These are phyloP conservation scores for Gracilaria vermiculophylla DNA, from an alignment of 23 red algal species.

Conservation along the genomic window DNA sequence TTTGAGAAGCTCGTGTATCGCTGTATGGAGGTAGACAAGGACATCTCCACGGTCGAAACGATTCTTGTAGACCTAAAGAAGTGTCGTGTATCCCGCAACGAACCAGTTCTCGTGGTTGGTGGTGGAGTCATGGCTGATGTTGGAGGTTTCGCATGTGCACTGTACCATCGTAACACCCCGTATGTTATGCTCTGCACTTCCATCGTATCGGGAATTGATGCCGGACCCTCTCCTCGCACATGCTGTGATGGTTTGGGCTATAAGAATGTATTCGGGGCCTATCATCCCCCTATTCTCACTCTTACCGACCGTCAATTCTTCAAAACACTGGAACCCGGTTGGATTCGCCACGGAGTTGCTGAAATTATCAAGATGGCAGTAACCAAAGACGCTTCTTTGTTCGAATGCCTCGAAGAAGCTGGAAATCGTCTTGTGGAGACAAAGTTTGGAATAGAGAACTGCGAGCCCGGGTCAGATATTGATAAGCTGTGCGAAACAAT, in stretches of 20 bases:
- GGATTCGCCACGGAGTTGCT: slow-evolving; percentile 80
- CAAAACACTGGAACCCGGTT: slow-evolving; percentile 64
- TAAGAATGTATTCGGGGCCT: slow-evolving; percentile 81
- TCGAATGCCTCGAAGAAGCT: slow-evolving; percentile 49
- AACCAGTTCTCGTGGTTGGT: slow-evolving; percentile 71
- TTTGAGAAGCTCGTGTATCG: slow-evolving; percentile 70
- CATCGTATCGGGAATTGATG: slow-evolving; percentile 77
- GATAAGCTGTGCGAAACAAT: slow-evolving; percentile 62
- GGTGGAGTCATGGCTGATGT: slow-evolving; percentile 78
- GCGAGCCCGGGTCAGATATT: slow-evolving; percentile 39
- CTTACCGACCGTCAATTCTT: slow-evolving; percentile 75
- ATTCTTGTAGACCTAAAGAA: slow-evolving; percentile 72
- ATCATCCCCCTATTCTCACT: slow-evolving; percentile 73
- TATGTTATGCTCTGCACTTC: slow-evolving; percentile 81
- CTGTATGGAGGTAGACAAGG: slow-evolving; percentile 84
- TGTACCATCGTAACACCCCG: slow-evolving; percentile 76
- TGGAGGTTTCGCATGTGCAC: slow-evolving; percentile 70
- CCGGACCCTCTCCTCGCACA: slow-evolving; percentile 74
- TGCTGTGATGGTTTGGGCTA: slow-evolving; percentile 81
- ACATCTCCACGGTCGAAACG: slow-evolving; percentile 74
- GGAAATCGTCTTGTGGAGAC: slow-evolving; percentile 50
- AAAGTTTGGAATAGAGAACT: slow-evolving; percentile 70
- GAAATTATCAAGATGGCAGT: slow-evolving; percentile 87
- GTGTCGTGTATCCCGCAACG: slow-evolving; percentile 64
- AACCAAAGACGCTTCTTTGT: slow-evolving; percentile 58